A percentile compares a stretch with the other conserved stretches of the same genome.
Conservation (phyloP, 1,139 yeast species). For the Debaryomyces fabryi region DNA sequence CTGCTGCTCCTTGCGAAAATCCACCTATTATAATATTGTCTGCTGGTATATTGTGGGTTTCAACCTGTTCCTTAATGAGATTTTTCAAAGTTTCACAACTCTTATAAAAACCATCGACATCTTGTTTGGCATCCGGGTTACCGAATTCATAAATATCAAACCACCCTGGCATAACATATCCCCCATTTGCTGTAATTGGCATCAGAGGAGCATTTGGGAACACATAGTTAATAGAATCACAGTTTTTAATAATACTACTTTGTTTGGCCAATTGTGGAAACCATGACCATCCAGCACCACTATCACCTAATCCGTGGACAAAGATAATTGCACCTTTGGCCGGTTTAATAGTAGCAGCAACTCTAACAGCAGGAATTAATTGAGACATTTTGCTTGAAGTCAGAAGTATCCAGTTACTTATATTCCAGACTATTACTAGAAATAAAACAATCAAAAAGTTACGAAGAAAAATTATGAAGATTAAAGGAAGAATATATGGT, state of each 20-base stretch:
- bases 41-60: constrained; percentile 59
- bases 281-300: constrained; percentile 89
- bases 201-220: constrained; percentile 86
- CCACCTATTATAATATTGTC: constrained; percentile 86
- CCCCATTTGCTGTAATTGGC: constrained; percentile 71
- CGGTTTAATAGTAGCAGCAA: constrained; percentile 24
- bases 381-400: constrained; percentile 9
- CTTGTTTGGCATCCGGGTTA: constrained; percentile 52
- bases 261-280: constrained; percentile 55
- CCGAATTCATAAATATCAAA: constrained; percentile 72
- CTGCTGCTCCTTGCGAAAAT: constrained; percentile 91
- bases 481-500: neutral
- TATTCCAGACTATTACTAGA: neutral
- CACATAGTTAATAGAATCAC: constrained; percentile 69
- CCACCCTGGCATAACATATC: constrained; percentile 81
- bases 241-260: constrained; percentile 45
- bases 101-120: constrained; percentile 63
- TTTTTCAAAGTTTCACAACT: constrained; percentile 55
- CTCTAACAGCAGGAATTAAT: constrained; percentile 25
- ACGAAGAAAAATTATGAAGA: neutral
- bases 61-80: constrained; percentile 64
- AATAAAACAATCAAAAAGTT: neutral
- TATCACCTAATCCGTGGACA: constrained; percentile 89
- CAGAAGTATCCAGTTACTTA: neutral
- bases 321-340: constrained; percentile 68